Conservation (phyloP, 164 flowering plant species). For the Sedum album region DNA sequence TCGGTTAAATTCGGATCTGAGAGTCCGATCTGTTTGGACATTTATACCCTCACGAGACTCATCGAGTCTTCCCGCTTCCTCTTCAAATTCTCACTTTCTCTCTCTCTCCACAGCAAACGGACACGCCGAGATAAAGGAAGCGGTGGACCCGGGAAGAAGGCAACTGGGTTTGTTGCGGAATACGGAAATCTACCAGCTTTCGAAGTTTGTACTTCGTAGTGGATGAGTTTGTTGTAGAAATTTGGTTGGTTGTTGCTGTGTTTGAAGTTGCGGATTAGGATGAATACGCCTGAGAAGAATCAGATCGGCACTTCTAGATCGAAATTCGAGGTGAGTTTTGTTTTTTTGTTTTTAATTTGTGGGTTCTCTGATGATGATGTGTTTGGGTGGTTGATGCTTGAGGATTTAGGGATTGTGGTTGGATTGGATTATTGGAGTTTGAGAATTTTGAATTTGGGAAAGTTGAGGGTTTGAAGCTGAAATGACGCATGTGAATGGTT, state of each 20-base stretch:
- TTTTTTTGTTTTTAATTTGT: background rate
- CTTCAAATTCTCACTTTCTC: slow-evolving; percentile 7
- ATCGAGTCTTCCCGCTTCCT: slow-evolving; percentile 8
- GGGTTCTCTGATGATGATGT: background rate
- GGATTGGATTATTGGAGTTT: background rate
- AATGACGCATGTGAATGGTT: background rate
- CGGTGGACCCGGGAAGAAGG: background rate
- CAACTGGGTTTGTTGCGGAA: background rate
- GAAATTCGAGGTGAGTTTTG: slow-evolving; percentile 55
- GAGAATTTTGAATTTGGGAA: too few species aligned
- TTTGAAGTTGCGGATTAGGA: slow-evolving; percentile 13
- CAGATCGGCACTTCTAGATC: slow-evolving; percentile 52
- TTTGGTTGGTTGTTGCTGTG: slow-evolving; percentile 3
- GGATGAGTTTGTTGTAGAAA: background rate
- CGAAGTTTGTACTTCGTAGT: background rate
- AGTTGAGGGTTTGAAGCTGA: background rate
- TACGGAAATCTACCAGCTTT: background rate
- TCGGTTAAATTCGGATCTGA: background rate
- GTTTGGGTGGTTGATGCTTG: background rate
- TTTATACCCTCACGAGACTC: slow-evolving; percentile 4
- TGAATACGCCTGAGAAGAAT: slow-evolving; percentile 81
- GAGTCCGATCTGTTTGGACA: background rate
- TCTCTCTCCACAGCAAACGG: background rate
- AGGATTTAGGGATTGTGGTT: background rate
- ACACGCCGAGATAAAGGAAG: background rate